Percentiles rank a stretch among this genome's conserved stretches.
These are phyloP conservation scores for Magnolia kwangsiensis DNA, from an alignment of 164 flowering plant genomes.

Conservation along the genomic window DNA sequence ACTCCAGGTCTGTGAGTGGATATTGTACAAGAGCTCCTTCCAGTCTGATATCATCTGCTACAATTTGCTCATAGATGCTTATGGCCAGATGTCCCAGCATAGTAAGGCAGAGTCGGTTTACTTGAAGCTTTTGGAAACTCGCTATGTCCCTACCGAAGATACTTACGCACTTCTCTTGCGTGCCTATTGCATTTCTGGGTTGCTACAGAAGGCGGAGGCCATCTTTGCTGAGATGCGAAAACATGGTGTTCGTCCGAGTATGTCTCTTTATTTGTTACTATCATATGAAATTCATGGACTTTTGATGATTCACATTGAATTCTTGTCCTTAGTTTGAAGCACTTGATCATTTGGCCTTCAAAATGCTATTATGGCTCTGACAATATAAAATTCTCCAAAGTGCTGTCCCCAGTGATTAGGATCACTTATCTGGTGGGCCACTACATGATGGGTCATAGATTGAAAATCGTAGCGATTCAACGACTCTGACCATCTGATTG, in stretches of 20 bases:
- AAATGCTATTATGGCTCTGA: neutral
- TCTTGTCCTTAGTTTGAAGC: neutral
- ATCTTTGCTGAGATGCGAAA: conserved; percentile 67
- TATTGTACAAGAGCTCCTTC: conserved; percentile 68
- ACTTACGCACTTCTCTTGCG: conserved; percentile 80
- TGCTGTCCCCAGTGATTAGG: too few species aligned
- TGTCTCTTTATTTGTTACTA: conserved; percentile 8
- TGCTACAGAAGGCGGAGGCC: conserved; percentile 71
- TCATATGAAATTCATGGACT: neutral
- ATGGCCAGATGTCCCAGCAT: conserved; percentile 52
- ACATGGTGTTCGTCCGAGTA: conserved; percentile 59
- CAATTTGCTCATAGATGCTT: conserved; percentile 85
- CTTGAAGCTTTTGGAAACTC: conserved; percentile 53
- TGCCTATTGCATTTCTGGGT: conserved; percentile 58
- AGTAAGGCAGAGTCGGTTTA: conserved; percentile 65
- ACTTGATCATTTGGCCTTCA: neutral
- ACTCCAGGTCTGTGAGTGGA: conserved; percentile 74
- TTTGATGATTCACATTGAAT: neutral
- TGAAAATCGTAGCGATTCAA: neutral
- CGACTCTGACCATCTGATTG: neutral
- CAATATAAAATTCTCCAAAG: neutral
- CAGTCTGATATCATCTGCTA: conserved; percentile 72
- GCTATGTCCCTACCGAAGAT: conserved; percentile 77
- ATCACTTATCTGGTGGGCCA: too few species aligned
- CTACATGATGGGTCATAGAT: neutral